Evolutionary conservation across 139 green algal genomes (phyloP).

Genomic region (Chlamydomonas asymmetrica): DNA sequence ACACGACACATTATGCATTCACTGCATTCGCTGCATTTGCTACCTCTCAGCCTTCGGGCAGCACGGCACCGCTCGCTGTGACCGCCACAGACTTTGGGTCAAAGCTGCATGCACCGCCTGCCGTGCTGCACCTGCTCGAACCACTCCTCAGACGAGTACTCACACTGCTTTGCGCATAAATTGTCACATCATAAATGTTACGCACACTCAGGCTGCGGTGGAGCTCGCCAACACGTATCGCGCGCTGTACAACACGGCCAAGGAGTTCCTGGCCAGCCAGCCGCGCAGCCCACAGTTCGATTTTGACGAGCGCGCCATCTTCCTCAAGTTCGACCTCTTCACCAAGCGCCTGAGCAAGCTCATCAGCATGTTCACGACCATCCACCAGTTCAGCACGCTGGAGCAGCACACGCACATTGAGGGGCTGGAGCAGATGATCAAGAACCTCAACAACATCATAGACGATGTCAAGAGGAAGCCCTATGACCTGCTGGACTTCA

Average conservation of each 20-base stretch:
- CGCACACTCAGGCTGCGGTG: conserved; percentile 32
- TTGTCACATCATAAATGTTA: too few relatives aligned
- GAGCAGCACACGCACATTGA: conserved; percentile 92
- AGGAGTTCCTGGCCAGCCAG: conserved; percentile 54
- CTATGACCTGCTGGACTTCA: conserved; percentile 91
- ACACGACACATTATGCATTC: too few relatives aligned
- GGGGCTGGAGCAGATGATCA: conserved; percentile 73
- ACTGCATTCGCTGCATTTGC: background rate
- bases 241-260: conserved; percentile 69
- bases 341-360: conserved; percentile 88
- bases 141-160: too few relatives aligned
- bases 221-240: conserved; percentile 68
- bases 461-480: conserved; percentile 87
- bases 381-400: conserved; percentile 86
- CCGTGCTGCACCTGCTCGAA: too few relatives aligned
- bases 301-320: conserved; percentile 76
- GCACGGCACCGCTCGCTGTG: too few relatives aligned
- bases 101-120: too few relatives aligned
- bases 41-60: background rate
- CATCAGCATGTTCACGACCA: conserved; percentile 85
- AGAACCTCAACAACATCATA: conserved; percentile 81
- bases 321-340: conserved; percentile 90
- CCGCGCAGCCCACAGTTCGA: conserved; percentile 72
- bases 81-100: too few relatives aligned
- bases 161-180: too few relatives aligned